A percentile compares a stretch with the other conserved stretches of the same genome.
These are phyloP conservation scores for Lentinula edodes DNA, from an alignment of 768 basidiomycete genomes.

Conservation along the genomic window DNA sequence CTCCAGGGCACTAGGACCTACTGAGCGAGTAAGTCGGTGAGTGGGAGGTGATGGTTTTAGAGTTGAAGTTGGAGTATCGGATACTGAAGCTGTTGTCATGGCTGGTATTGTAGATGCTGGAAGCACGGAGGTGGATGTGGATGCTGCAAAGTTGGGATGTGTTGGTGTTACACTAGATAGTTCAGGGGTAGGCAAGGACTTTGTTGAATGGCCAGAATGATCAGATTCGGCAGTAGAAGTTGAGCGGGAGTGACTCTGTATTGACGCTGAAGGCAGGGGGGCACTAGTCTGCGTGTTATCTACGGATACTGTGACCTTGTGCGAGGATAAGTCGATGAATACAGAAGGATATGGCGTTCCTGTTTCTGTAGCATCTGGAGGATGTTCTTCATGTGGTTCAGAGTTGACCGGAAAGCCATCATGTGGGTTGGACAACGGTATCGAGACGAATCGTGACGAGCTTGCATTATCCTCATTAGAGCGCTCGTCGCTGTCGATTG, in stretches of 20 bases:
- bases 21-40: slow-evolving; percentile 46
- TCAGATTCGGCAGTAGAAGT: not conserved
- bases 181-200: slow-evolving; percentile 1
- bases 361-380: slow-evolving; percentile 3
- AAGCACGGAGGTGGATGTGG: slow-evolving; percentile 23
- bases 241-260: not conserved
- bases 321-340: slow-evolving; percentile 36
- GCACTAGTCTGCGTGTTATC: slow-evolving; percentile 6
- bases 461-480: slow-evolving; percentile 10
- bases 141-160: not conserved
- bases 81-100: slow-evolving; percentile 12
- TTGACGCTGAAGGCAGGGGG: not conserved
- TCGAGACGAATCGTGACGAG: slow-evolving; percentile 15
- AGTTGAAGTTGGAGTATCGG: not conserved
- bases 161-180: not conserved
- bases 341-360: slow-evolving; percentile 31
- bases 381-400: not conserved
- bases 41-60: slow-evolving; percentile 11
- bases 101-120: slow-evolving; percentile 22
- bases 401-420: slow-evolving; percentile 8
- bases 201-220: not conserved
- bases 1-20: slow-evolving; percentile 68
- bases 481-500: slow-evolving; percentile 37
- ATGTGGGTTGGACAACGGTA: slow-evolving; percentile 19
- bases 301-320: slow-evolving; percentile 20